Conservation (phyloP, 441 rosid species). For the Erodium texanum region DNA sequence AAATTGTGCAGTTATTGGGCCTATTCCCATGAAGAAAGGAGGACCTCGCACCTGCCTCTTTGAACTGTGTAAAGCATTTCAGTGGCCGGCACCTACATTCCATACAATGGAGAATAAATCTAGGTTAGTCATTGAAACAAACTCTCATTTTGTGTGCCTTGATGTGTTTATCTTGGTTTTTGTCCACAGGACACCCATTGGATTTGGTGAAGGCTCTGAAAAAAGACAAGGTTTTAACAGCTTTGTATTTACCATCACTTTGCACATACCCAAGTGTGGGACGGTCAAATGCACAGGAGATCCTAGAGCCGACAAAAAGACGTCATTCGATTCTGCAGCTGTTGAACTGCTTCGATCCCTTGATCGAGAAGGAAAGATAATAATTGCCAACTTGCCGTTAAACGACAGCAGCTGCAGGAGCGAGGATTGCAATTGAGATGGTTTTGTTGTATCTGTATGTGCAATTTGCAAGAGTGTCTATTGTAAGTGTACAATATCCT, state of each 20-base stretch:
- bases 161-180: too few species aligned
- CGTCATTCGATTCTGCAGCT: slow-evolving; percentile 76
- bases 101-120: slow-evolving; percentile 45
- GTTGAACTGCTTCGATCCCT: slow-evolving; percentile 52
- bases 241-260: slow-evolving; percentile 40
- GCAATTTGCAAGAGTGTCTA: background rate
- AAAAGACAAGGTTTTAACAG: slow-evolving; percentile 41
- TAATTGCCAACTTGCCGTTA: slow-evolving; percentile 22
- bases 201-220: slow-evolving; percentile 37
- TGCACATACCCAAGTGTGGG: slow-evolving; percentile 46
- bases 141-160: too few species aligned
- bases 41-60: slow-evolving; percentile 61
- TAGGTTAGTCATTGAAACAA: slow-evolving; percentile 29
- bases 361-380: slow-evolving; percentile 36
- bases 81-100: slow-evolving; percentile 68
- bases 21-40: slow-evolving; percentile 62
- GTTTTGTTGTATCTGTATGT: background rate
- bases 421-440: background rate
- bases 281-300: slow-evolving; percentile 46
- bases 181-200: slow-evolving; percentile 40
- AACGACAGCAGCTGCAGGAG: background rate
- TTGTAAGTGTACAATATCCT: too few species aligned
- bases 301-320: slow-evolving; percentile 72
- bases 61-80: slow-evolving; percentile 55
- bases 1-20: slow-evolving; percentile 29